Conservation (phyloP, 495 filamentous ascomycete genomes). For the Penicillium steckii region DNA sequence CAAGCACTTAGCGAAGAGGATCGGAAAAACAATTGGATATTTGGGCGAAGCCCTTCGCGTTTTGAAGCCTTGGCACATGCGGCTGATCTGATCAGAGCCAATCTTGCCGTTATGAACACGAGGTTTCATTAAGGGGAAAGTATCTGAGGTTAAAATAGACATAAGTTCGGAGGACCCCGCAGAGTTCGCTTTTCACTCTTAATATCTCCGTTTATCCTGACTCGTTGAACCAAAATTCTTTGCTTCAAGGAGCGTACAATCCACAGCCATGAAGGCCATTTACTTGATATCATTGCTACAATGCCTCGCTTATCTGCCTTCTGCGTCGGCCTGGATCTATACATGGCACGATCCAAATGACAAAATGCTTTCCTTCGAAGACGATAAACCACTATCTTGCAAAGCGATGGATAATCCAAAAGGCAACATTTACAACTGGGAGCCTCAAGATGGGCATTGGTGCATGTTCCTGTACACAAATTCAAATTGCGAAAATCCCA, state of each 20-base stretch:
- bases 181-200: background rate
- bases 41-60: background rate
- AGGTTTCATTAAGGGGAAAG: background rate
- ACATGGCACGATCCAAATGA: constrained; percentile 3
- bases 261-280: constrained; percentile 1
- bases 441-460: constrained; percentile 3
- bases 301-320: constrained; percentile 2
- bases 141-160: background rate
- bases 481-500: background rate
- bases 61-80: background rate
- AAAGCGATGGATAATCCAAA: constrained; percentile 7
- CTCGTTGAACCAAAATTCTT: background rate
- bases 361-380: background rate
- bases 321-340: constrained; percentile 8
- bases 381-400: background rate
- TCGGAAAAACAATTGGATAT: background rate
- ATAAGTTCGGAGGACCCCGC: background rate
- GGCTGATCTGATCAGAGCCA: background rate
- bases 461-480: constrained; percentile 11
- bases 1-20: background rate
- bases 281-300: constrained; percentile 1
- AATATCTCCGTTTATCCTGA: background rate
- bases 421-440: constrained; percentile 9
- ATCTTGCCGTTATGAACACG: background rate
- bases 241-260: too few relatives aligned